Conservation (phyloP, 257 asterid genomes). For the Solanum ossicruentum region DNA sequence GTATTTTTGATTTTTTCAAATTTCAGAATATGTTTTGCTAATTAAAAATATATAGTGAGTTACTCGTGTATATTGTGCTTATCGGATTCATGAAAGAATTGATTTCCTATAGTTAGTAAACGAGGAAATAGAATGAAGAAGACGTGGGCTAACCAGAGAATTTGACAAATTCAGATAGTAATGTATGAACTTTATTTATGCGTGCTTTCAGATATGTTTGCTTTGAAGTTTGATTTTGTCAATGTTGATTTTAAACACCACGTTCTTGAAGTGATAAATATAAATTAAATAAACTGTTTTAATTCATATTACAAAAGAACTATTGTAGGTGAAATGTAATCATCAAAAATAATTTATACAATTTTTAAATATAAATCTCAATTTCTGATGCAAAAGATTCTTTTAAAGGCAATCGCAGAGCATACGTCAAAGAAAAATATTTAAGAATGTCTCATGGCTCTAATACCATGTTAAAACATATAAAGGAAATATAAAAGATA, state of each 20-base stretch:
- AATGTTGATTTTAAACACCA: background rate
- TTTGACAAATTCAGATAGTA: too few species aligned
- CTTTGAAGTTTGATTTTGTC: background rate
- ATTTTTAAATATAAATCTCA: too few species aligned
- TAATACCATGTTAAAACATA: too few species aligned
- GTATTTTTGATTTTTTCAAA: background rate
- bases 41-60: background rate
- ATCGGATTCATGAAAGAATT: background rate
- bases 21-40: background rate
- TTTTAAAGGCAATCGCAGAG: too few species aligned
- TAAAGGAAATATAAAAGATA: too few species aligned
- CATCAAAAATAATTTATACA: too few species aligned
- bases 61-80: background rate
- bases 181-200: background rate
- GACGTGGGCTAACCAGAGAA: background rate
- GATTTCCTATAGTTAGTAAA: background rate
- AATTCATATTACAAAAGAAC: too few species aligned
- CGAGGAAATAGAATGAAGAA: background rate
- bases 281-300: background rate
- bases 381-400: too few species aligned
- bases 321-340: too few species aligned
- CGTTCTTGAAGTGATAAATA: background rate
- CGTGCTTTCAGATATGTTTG: background rate
- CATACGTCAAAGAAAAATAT: too few species aligned
- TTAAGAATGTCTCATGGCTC: too few species aligned